Conservation (phyloP, 495 filamentous ascomycete species). For the Podospora pseudocomata region DNA sequence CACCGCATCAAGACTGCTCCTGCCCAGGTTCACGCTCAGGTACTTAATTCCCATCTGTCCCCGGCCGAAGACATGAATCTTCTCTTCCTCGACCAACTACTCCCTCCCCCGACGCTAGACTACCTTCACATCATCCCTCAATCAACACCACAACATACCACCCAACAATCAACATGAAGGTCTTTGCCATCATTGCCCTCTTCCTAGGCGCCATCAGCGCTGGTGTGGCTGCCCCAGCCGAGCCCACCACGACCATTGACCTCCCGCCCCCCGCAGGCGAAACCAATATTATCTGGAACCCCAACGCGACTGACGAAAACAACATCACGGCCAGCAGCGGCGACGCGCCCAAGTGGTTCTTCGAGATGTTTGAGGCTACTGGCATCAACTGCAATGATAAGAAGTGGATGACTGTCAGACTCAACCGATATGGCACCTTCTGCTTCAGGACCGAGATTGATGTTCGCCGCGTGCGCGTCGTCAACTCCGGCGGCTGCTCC, state of each 20-base stretch:
- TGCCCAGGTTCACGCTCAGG: background rate
- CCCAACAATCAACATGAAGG: background rate
- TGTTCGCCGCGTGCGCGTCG: background rate
- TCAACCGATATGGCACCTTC: background rate
- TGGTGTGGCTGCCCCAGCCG: background rate
- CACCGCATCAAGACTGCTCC: background rate
- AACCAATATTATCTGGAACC: background rate
- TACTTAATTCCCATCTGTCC: background rate
- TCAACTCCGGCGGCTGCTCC: background rate
- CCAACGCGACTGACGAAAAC: background rate
- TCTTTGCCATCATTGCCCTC: background rate
- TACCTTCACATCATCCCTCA: background rate
- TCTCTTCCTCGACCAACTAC: background rate
- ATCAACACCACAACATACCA: background rate
- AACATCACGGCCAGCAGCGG: background rate
- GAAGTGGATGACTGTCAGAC: background rate
- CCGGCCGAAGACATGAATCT: background rate
- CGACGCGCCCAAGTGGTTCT: background rate
- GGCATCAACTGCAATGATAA: background rate
- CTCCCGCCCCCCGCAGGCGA: background rate
- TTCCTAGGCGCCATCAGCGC: background rate
- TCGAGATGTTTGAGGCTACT: background rate
- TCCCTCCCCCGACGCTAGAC: background rate
- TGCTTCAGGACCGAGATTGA: background rate
- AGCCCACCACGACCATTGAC: background rate